Conservation (phyloP, 768 basidiomycete species). For the Xerocomellus amylosporus region DNA sequence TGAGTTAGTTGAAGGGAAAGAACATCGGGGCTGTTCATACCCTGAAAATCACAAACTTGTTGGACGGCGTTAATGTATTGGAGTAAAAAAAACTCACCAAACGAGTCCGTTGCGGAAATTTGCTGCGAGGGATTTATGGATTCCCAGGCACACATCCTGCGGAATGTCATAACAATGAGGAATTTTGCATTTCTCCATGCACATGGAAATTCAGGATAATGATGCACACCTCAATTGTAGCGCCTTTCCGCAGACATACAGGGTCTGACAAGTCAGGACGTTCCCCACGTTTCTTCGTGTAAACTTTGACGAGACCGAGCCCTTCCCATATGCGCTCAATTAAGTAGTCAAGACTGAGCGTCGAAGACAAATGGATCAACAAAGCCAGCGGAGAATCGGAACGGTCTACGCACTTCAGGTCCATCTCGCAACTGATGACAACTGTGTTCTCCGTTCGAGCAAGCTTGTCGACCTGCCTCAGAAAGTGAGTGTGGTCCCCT, state of each 20-base stretch:
- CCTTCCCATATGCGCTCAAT: constrained; percentile 79
- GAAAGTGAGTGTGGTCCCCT: neutral
- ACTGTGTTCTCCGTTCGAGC: constrained; percentile 79
- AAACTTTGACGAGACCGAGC: constrained; percentile 82
- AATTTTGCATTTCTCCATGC: neutral
- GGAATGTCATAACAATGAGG: neutral
- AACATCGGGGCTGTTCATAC: constrained; percentile 13
- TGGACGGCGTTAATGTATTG: neutral
- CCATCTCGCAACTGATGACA: constrained; percentile 97
- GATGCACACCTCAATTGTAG: constrained; percentile 76
- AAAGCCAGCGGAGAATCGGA: neutral
- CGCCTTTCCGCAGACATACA: constrained; percentile 84
- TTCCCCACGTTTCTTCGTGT: constrained; percentile 96
- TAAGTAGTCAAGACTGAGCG: constrained; percentile 61
- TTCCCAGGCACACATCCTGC: constrained; percentile 86
- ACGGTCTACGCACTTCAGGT: constrained; percentile 63
- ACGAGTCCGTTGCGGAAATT: constrained; percentile 96
- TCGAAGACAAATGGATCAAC: constrained; percentile 6
- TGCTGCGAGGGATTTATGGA: constrained; percentile 82
- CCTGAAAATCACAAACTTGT: constrained; percentile 18
- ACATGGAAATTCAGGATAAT: neutral
- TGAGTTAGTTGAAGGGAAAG: neutral
- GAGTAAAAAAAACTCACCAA: constrained; percentile 56
- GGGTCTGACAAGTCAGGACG: constrained; percentile 92
- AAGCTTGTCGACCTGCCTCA: constrained; percentile 64